Conservation (phyloP, 345 rosid genomes). For the Sonneratia caseolaris region DNA sequence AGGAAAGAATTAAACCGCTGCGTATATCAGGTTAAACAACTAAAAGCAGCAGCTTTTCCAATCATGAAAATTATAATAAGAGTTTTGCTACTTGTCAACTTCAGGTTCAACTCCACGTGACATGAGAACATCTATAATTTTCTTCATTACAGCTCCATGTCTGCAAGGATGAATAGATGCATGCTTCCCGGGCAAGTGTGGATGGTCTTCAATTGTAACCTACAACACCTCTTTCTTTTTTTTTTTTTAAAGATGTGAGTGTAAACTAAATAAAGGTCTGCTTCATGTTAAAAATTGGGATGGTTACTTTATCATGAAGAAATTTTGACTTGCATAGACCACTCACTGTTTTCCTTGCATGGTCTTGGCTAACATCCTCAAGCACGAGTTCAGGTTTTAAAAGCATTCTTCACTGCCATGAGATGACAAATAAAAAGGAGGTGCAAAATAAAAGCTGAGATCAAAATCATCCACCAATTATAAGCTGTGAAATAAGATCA, state of each 20-base stretch:
- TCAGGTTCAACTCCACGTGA: slow-evolving; percentile 96
- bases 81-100: slow-evolving; percentile 69
- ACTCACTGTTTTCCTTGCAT: slow-evolving; percentile 79
- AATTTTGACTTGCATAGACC: not conserved
- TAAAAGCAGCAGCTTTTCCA: not conserved
- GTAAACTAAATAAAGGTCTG: not conserved
- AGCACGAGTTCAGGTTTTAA: slow-evolving; percentile 79
- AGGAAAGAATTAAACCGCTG: not conserved
- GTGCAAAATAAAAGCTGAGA: not conserved
- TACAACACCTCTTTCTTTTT: slow-evolving; percentile 7
- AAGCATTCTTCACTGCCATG: slow-evolving; percentile 68
- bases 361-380: slow-evolving; percentile 92
- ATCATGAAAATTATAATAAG: not conserved
- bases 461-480: not conserved
- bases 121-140: slow-evolving; percentile 90
- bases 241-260: not conserved
- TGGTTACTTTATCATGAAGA: not conserved
- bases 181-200: slow-evolving; percentile 96
- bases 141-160: slow-evolving; percentile 99
- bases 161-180: slow-evolving; percentile 98
- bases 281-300: not conserved
- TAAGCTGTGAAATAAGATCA: not conserved
- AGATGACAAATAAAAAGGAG: slow-evolving; percentile 1
- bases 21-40: not conserved
- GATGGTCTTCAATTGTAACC: slow-evolving; percentile 98